Conservation (phyloP, 2,329 filamentous ascomycete genomes). For the Aspergillus vadensis region DNA sequence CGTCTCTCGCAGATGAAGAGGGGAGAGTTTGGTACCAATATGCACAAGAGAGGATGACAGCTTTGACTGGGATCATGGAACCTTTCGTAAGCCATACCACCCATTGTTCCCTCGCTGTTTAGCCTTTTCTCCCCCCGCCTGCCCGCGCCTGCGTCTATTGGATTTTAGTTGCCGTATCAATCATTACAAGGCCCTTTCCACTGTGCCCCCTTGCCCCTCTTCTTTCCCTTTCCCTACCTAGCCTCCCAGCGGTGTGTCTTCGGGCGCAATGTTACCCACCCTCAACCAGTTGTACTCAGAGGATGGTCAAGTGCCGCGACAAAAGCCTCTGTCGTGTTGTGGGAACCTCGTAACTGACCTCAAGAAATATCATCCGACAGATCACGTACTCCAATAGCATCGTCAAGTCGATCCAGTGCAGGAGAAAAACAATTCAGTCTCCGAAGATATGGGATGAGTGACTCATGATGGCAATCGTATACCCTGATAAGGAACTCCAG, state of each 20-base stretch:
- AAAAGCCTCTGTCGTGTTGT: conserved; percentile 1
- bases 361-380: conserved; percentile 45
- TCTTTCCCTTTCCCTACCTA: conserved; percentile 20
- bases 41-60: conserved; percentile 65
- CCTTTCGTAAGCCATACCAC: conserved; percentile 75
- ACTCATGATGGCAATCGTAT: not conserved
- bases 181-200: conserved; percentile 14
- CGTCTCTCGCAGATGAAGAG: conserved; percentile 65
- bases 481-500: not conserved
- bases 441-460: conserved; percentile 18
- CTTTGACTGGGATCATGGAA: conserved; percentile 67
- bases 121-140: conserved; percentile 20
- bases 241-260: conserved; percentile 25
- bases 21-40: conserved; percentile 54
- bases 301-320: conserved; percentile 12
- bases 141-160: conserved; percentile 29
- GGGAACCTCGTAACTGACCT: conserved; percentile 27
- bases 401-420: conserved; percentile 70
- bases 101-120: conserved; percentile 26
- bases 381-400: conserved; percentile 71
- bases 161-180: conserved; percentile 24
- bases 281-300: conserved; percentile 11
- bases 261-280: conserved; percentile 23
- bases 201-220: conserved; percentile 16
- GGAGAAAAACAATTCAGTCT: conserved; percentile 42